Base-by-base conservation (phyloP, 202 grass and related monocot genomes). In the Carex arenaria region DNA sequence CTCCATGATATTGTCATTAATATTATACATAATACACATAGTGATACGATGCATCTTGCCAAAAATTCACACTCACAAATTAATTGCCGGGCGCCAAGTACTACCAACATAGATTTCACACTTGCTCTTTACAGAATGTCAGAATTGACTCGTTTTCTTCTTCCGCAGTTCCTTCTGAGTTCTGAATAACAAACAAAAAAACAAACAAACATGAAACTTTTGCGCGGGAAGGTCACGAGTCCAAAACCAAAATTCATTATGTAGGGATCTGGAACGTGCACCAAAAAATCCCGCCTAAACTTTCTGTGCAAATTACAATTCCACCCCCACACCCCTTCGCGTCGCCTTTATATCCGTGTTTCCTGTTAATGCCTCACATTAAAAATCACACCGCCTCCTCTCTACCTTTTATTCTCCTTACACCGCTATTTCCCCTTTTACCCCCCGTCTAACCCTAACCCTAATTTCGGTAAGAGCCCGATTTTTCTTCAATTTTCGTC, bases 211-310 rank as follows among this genome's bases (percentile, higher is more conserved):
- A 38, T 5, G 1, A 51, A 63, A 22, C 22, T 34, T 72, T 57
- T 82, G 83, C 63, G 67, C 60, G 40, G 62, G 71, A 85, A 79
- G 4, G 7, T 15, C 59, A 1, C 1, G 59, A 68, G 42, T 40
- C 43, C 10, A 59, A 70, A 55, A 54, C 62, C 62, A 57, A 57
- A 57, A 36, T 34, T 61, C 32, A 85, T 61, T 9, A 7, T 32
- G 20, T 42, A 17, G 28, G 32, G 32, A 76, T 62, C 38, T 60
- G 26, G 18, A 10, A 56, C 12, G 11, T 40, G 31, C 67, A 54
- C n/a, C 53, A 62, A 72, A 72, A 59, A 82, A 87, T 87, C 85
- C 85, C 85, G 85, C 85, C 85, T 57, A 87, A 87, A 87, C 23
- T 67, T 32, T n/a, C 30, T 18, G 28, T 26, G 31, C 31, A 52